Evolutionary conservation across 2,329 filamentous ascomycete species (phyloP), one percentile per base, ranked within the genome.

Genomic region (Fusarium sarcochroum): DNA sequence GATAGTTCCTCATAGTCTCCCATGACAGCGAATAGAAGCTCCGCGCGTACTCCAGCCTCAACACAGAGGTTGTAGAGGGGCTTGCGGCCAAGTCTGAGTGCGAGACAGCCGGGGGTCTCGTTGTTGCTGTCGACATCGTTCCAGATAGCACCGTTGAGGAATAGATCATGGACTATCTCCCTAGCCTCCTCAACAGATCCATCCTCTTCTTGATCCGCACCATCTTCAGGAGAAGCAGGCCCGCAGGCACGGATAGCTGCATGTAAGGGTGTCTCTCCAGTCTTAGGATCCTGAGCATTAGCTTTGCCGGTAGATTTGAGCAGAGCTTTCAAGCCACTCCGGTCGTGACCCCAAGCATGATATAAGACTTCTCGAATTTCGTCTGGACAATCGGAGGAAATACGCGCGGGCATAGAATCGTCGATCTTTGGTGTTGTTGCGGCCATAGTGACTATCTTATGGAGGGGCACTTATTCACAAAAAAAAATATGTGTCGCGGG

Each of bases 141-240:
- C 96, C 96, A 99, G 72, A 98, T 98, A 13, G 93, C 96, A 32
- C 96, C 96, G 71, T 92, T 91, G 75, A 94, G 87, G 63, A 98
- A 89, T 9, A 98, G 85, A 75, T 96, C 87, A 70, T 88, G 87
- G 6, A 98, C 83, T 0, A 91, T 90, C 52, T 89, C 87, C 56
- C 86, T 85, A 4, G 90, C 92, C 38, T 87, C 86, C 46, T 90
- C 86, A 32, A 91, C 78, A 25, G 79, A 76, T 53, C 80, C 72
- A 25, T 81, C 79, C 23, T 81, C 80, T 23, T 81, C 80, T 11
- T 77, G 76, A 4, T 78, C 77, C 4, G 75, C 69, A 15, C 69
- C 62, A 11, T 74, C 71, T 6, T 70, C 68, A 6, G 65, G 63
- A 7, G 70, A 73, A 5, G 79, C 77, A 4, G 80, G 85, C 2